Evolutionary conservation across 257 asterid species (phyloP).

Genomic region (Voacanga thouarsii): DNA sequence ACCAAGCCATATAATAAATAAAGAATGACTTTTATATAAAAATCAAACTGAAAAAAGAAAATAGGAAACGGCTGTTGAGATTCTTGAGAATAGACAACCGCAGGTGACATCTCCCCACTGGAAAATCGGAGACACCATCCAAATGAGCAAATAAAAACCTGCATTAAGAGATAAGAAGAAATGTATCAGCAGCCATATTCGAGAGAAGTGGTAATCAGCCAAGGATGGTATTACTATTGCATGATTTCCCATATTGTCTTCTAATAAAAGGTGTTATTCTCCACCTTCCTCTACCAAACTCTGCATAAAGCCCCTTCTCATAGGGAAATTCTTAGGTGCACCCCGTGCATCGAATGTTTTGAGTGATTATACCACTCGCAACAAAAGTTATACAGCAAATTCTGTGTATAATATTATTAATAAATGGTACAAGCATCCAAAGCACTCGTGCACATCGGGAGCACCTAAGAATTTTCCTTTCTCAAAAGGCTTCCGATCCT

Average conservation of each 20-base stretch:
- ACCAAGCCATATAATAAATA: slow-evolving; percentile 1
- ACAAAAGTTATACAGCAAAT: too few relatives aligned
- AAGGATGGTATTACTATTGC: background rate
- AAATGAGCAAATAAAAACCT: background rate
- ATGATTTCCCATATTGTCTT: background rate
- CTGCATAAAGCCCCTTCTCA: background rate
- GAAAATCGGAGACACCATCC: slow-evolving; percentile 11
- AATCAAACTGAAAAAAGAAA: background rate
- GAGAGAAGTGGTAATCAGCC: background rate
- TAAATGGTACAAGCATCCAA: too few relatives aligned
- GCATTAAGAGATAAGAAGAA: background rate
- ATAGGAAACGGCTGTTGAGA: background rate
- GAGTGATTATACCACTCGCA: too few relatives aligned
- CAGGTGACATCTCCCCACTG: slow-evolving; percentile 4
- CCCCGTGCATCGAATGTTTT: too few relatives aligned
- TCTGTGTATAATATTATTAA: too few relatives aligned
- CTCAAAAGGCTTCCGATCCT: too few relatives aligned
- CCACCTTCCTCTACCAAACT: background rate
- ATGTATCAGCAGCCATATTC: background rate
- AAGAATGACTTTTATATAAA: slow-evolving; percentile 4
- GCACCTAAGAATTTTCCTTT: too few relatives aligned
- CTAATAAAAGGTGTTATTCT: background rate
- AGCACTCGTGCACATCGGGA: too few relatives aligned
- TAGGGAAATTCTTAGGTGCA: too few relatives aligned
- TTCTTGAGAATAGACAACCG: background rate